Evolutionary conservation across 495 filamentous ascomycete species (phyloP).

Genomic region (Saxophila tyrrhenica): DNA sequence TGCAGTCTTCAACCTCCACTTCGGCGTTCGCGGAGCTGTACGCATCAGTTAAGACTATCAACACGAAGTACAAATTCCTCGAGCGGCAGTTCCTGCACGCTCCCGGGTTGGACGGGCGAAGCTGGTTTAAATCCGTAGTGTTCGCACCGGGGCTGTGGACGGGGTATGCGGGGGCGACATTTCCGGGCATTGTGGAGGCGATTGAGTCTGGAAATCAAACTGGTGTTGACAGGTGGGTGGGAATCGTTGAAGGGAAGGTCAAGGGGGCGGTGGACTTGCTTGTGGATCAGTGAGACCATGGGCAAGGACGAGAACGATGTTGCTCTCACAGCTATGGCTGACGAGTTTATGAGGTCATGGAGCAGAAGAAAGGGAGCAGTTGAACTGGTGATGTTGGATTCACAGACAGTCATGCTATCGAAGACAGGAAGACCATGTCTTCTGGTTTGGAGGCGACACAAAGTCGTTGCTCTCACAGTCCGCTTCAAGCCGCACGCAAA

Average conservation of each 20-base stretch:
- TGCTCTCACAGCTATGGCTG: too few species aligned
- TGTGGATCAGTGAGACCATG: not conserved
- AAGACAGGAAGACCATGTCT: not conserved
- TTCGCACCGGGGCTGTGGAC: constrained; percentile 77
- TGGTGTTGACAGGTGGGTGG: constrained; percentile 25
- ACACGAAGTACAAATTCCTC: constrained; percentile 50
- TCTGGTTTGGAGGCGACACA: too few species aligned
- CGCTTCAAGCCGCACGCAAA: too few species aligned
- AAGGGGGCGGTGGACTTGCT: constrained; percentile 3
- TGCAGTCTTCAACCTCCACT: not conserved
- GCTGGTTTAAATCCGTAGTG: constrained; percentile 60
- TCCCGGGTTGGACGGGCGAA: constrained; percentile 45
- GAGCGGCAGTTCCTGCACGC: constrained; percentile 51
- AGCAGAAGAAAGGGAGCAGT: too few species aligned
- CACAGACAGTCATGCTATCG: not conserved
- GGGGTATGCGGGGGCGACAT: constrained; percentile 69
- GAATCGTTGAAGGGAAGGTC: constrained; percentile 24
- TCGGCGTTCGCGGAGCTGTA: constrained; percentile 34
- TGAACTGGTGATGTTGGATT: not conserved
- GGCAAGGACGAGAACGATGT: too few species aligned
- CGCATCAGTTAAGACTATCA: constrained; percentile 41
- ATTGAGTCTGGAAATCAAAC: constrained; percentile 41
- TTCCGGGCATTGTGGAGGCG: constrained; percentile 50
- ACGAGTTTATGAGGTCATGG: too few species aligned
- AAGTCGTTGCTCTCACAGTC: too few species aligned